Evolutionary conservation across 257 asterid species (phyloP).

Genomic region (Solanum etuberosum): DNA sequence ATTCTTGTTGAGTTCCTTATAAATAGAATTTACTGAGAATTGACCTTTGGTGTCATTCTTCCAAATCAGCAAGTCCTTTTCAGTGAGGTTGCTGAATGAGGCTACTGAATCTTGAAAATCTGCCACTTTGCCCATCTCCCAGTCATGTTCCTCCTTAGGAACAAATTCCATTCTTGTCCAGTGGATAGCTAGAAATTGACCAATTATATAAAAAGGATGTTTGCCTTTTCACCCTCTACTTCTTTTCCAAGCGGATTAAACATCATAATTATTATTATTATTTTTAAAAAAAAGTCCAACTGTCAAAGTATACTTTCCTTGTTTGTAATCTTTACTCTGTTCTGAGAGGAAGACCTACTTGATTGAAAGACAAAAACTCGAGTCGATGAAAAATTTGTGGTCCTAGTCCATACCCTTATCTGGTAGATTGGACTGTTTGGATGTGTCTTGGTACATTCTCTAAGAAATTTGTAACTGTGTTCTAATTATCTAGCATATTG

Average conservation of each 20-base stretch:
- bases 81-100: background rate
- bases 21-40: background rate
- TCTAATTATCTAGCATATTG: background rate
- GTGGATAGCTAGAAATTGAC: background rate
- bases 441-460: background rate
- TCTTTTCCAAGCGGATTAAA: background rate
- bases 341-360: background rate
- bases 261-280: background rate
- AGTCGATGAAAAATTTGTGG: background rate
- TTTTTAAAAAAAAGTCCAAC: background rate
- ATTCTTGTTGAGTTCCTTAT: background rate
- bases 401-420: background rate
- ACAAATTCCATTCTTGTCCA: background rate
- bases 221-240: background rate
- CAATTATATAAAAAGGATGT: background rate
- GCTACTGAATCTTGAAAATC: background rate
- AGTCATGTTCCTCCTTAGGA: background rate
- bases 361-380: background rate
- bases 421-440: background rate
- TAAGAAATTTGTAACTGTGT: background rate
- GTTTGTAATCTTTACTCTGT: background rate
- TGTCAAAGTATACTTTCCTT: background rate
- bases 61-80: background rate
- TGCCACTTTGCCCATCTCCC: background rate
- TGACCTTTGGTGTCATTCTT: background rate